These are phyloP conservation scores for Rhynchosporium secalis DNA, from an alignment of 2,329 filamentous ascomycete species.

Conservation along the genomic window DNA sequence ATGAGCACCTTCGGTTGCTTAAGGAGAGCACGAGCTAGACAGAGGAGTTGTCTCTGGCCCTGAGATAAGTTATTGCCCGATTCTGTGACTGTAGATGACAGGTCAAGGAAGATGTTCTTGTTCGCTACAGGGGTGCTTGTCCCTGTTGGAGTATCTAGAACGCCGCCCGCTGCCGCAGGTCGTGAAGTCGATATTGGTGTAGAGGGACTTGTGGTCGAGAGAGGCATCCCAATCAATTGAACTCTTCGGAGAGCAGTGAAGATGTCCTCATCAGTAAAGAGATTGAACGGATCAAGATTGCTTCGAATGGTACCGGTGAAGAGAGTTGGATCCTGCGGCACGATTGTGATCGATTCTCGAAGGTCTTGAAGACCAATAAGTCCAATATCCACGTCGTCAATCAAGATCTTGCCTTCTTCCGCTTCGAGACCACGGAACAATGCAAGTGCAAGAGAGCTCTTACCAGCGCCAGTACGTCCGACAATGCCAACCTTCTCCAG, in stretches of 20 bases:
- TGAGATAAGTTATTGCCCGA: slow-evolving; percentile 94
- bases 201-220: slow-evolving; percentile 34
- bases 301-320: slow-evolving; percentile 89
- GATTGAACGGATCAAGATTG: slow-evolving; percentile 89
- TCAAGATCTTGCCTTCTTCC: slow-evolving; percentile 82
- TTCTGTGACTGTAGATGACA: slow-evolving; percentile 80
- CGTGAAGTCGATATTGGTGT: slow-evolving; percentile 41
- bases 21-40: slow-evolving; percentile 87
- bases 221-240: slow-evolving; percentile 70
- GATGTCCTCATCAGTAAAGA: slow-evolving; percentile 88
- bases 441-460: slow-evolving; percentile 90
- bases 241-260: slow-evolving; percentile 84
- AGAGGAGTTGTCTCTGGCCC: slow-evolving; percentile 91
- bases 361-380: slow-evolving; percentile 90
- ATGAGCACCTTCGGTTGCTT: slow-evolving; percentile 91
- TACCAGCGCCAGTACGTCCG: slow-evolving; percentile 91
- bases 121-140: slow-evolving; percentile 61
- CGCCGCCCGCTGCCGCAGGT: slow-evolving; percentile 33
- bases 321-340: slow-evolving; percentile 93
- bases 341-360: slow-evolving; percentile 92
- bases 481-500: slow-evolving; percentile 95
- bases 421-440: slow-evolving; percentile 93
- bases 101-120: slow-evolving; percentile 91
- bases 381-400: slow-evolving; percentile 89
- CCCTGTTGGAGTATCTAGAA: slow-evolving; percentile 37